A percentile compares a stretch with the other conserved stretches of the same genome.
phyloP scores from a whole-genome alignment of 805 yeast species.

The Hanseniaspora occidentalis region DNA sequence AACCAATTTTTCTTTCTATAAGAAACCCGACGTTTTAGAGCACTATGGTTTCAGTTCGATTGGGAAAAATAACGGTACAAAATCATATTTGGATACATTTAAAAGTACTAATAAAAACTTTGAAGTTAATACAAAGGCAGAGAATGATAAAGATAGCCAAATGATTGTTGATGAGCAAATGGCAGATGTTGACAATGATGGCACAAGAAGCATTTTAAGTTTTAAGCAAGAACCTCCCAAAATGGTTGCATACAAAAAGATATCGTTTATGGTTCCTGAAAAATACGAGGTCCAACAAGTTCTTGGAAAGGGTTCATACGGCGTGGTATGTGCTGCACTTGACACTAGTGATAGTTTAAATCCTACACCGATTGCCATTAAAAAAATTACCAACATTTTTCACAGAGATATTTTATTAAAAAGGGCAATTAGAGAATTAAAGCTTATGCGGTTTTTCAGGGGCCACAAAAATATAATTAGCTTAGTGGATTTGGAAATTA shows the following conservation, averaged over 20 bases:
- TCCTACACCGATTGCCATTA: constrained; percentile 49
- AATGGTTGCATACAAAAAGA: constrained; percentile 32
- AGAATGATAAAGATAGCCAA: not conserved
- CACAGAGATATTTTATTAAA: constrained; percentile 52
- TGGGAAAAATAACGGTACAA: too few relatives aligned
- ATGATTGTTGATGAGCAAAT: too few relatives aligned
- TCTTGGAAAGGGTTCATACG: constrained; percentile 79
- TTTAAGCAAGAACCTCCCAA: too few relatives aligned
- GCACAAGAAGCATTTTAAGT: too few relatives aligned
- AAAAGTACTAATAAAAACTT: not conserved
- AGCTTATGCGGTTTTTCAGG: constrained; percentile 65
- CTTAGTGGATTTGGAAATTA: constrained; percentile 62
- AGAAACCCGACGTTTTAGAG: not conserved
- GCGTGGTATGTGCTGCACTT: constrained; percentile 67
- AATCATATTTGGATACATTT: not conserved
- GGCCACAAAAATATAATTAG: constrained; percentile 79
- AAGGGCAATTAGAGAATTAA: constrained; percentile 75
- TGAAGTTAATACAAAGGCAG: not conserved
- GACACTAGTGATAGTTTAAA: constrained; percentile 31
- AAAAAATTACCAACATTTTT: constrained; percentile 65
- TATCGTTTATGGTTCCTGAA: constrained; percentile 49
- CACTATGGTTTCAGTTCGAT: too few relatives aligned
- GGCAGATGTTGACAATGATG: too few relatives aligned
- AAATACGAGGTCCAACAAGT: constrained; percentile 45
- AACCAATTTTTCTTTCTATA: not conserved